Base-by-base conservation (phyloP, 129 eudicot genomes). In the Arctium minus region DNA sequence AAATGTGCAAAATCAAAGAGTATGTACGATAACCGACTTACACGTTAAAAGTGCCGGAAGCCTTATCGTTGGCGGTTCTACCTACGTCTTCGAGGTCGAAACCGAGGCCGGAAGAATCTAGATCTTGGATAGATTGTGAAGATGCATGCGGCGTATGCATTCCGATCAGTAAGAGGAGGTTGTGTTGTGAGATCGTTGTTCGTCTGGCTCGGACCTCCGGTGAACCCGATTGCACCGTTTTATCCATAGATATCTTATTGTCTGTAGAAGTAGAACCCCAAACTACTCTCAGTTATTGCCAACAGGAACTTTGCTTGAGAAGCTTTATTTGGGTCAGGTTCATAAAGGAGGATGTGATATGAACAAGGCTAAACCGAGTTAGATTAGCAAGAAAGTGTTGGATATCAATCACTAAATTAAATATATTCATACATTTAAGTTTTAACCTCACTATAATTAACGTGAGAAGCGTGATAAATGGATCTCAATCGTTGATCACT, bases 11-110 rank as follows among this genome's bases (percentile, higher is more conserved):
- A 79, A 36, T 80, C 5, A 75, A 76, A 40, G 6, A 3, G 73
- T 18, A 22, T 0, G 12, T 18, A 62, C 30, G 72, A 12, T 17
- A 37, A 68, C 17, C 17, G 12, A 76, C 94, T 86, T 87, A 93
- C 98, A 91, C 90, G 86, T 85, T 82, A 65, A 91, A 93, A 30
- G 94, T 91, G 83, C 96, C 94, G 79, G 96, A 82, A 22, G 91
- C 96, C 86, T 82, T 93, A 68, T 93, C 92, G 69, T 88, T 90
- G 79, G 97, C 94, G 33, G 91, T 81, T 31, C 92, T 79, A 69
- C 91, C 96, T 73, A 96, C 98, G 33, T 96, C 89, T 86, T 93
- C 98, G 83, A 93, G 93, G 86, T 93, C 98, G 78, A 93, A 93
- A 12, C 92, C 92, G 5, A 81, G 79, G 68, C 70, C 39, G n/a